A percentile compares a stretch with the other conserved stretches of the same genome.
Conservation (phyloP, 2,329 filamentous ascomycete species). For the Pseudogymnoascus sp. region DNA sequence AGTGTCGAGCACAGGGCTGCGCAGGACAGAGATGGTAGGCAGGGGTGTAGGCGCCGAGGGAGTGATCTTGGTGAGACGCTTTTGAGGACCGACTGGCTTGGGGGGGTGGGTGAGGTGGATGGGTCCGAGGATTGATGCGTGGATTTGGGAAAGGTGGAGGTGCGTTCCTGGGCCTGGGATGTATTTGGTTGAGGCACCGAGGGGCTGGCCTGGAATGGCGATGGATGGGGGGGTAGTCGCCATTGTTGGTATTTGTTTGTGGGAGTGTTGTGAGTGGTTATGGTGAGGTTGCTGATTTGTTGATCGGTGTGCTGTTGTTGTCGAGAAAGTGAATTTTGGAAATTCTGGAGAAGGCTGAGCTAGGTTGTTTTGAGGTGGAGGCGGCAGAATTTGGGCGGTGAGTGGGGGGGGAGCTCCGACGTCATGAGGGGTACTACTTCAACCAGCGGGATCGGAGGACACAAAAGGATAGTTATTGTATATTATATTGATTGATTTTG, state of each 20-base stretch:
- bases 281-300: constrained; percentile 12
- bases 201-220: constrained; percentile 74
- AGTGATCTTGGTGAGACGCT: constrained; percentile 54
- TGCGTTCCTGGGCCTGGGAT: constrained; percentile 78
- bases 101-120: constrained; percentile 48
- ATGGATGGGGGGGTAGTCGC: constrained; percentile 34
- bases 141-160: constrained; percentile 66
- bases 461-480: not conserved
- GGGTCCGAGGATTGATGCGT: constrained; percentile 74
- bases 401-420: constrained; percentile 3
- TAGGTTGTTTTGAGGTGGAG: constrained; percentile 7
- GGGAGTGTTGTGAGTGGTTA: not conserved
- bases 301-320: not conserved
- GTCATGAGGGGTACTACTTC: not conserved
- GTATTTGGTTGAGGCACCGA: constrained; percentile 64
- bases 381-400: constrained; percentile 6
- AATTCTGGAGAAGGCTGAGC: constrained; percentile 11
- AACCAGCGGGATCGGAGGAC: not conserved
- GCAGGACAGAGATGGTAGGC: constrained; percentile 51
- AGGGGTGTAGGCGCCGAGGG: constrained; percentile 39
- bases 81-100: constrained; percentile 41
- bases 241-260: constrained; percentile 9
- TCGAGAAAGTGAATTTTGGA: constrained; percentile 11
- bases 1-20: constrained; percentile 18
- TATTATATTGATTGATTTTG: not conserved